Percentiles rank a stretch among this genome's conserved stretches.
Evolutionary conservation across 2,329 filamentous ascomycete species (phyloP).

Genomic region (Trichoderma brevicompactum): DNA sequence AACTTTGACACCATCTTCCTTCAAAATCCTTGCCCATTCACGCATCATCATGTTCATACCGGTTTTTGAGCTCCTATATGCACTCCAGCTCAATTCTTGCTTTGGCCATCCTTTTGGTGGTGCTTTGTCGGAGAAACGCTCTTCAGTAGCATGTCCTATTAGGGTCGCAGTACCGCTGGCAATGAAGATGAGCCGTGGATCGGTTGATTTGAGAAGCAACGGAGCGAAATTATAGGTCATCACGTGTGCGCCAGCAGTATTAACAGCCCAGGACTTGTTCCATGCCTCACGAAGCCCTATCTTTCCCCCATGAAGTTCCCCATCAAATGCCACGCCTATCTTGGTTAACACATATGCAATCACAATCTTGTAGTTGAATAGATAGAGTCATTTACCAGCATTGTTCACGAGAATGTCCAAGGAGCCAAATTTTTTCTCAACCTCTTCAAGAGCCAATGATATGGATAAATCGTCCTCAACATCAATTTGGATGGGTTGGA

Average conservation of each 20-base stretch:
- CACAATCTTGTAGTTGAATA: too few species aligned
- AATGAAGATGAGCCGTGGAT: not conserved
- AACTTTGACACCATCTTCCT: not conserved
- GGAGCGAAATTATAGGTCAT: not conserved
- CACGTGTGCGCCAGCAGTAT: not conserved
- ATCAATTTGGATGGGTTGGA: too few species aligned
- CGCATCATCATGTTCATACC: not conserved
- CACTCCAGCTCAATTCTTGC: not conserved
- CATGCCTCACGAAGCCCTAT: too few species aligned
- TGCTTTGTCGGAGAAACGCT: not conserved
- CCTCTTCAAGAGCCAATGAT: too few species aligned
- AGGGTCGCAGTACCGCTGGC: not conserved
- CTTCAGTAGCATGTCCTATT: not conserved
- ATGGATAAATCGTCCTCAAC: too few species aligned
- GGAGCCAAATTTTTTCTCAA: too few species aligned
- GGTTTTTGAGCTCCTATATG: not conserved
- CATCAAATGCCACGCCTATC: too few species aligned
- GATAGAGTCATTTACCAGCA: too few species aligned
- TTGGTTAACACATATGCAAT: too few species aligned
- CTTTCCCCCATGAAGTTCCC: too few species aligned
- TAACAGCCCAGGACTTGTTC: not conserved
- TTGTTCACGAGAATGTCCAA: too few species aligned
- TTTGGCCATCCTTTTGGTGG: not conserved
- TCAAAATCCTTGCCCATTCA: not conserved
- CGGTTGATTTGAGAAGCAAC: not conserved